These are phyloP conservation scores for Amanita thiersii DNA, from an alignment of 768 basidiomycete genomes.

Conservation along the genomic window DNA sequence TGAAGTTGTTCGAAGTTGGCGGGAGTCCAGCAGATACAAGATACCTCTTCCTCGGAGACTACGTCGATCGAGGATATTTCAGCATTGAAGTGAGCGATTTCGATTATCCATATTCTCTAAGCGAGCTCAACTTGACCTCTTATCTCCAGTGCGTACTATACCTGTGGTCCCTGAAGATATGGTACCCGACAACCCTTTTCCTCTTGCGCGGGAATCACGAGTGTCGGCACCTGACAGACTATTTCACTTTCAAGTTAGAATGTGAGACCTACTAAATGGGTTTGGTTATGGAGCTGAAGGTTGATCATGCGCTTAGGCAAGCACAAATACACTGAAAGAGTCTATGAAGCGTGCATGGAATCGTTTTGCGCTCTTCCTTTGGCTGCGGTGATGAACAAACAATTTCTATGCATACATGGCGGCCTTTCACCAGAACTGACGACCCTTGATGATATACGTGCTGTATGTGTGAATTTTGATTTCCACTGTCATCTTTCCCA, in stretches of 20 bases:
- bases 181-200: constrained; percentile 97
- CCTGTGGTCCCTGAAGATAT: constrained; percentile 97
- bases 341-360: constrained; percentile 98
- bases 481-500: not conserved
- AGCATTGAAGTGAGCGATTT: constrained; percentile 67
- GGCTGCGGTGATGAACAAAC: constrained; percentile 98
- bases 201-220: constrained; percentile 97
- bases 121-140: constrained; percentile 12
- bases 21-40: constrained; percentile 91
- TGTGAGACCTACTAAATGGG: constrained; percentile 45
- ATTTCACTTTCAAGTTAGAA: constrained; percentile 98
- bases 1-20: constrained; percentile 93
- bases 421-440: constrained; percentile 93
- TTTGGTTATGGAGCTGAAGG: constrained; percentile 1
- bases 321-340: constrained; percentile 95
- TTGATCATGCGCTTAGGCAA: constrained; percentile 52
- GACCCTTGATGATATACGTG: constrained; percentile 90
- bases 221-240: constrained; percentile 96
- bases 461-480: constrained; percentile 38
- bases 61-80: constrained; percentile 91
- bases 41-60: constrained; percentile 90
- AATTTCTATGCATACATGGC: constrained; percentile 97
- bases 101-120: not conserved
- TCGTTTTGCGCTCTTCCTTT: constrained; percentile 93
- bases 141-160: constrained; percentile 84